A percentile compares a stretch with the other conserved stretches of the same genome.
Evolutionary conservation across 805 yeast genomes (phyloP).

Genomic region (Candida hungchunana): DNA sequence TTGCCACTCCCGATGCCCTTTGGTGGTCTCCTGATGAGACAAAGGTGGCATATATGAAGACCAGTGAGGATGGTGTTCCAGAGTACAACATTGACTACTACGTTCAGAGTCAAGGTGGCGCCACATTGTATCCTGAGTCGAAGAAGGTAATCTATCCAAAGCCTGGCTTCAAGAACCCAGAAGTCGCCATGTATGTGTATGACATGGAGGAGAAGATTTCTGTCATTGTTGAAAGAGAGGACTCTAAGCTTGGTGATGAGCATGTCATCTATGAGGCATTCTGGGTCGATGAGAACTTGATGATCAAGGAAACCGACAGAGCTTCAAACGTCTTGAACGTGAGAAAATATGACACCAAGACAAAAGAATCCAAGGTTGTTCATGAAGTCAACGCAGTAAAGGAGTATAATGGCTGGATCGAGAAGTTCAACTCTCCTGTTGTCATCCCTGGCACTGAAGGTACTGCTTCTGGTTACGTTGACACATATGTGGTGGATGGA

Average conservation of each 20-base stretch:
- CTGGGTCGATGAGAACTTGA: slow-evolving; percentile 54
- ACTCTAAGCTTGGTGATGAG: slow-evolving; percentile 35
- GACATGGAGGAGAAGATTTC: slow-evolving; percentile 34
- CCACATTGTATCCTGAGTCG: slow-evolving; percentile 55
- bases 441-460: slow-evolving; percentile 46
- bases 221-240: slow-evolving; percentile 23
- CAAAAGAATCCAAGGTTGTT: slow-evolving; percentile 33
- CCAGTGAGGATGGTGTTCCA: slow-evolving; percentile 71
- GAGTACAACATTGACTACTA: slow-evolving; percentile 69
- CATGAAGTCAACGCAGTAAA: slow-evolving; percentile 41
- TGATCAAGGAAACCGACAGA: slow-evolving; percentile 61
- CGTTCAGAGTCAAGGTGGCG: slow-evolving; percentile 43
- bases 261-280: slow-evolving; percentile 60
- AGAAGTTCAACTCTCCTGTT: slow-evolving; percentile 56
- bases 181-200: slow-evolving; percentile 48
- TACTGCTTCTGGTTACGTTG: slow-evolving; percentile 64
- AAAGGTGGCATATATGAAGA: slow-evolving; percentile 54
- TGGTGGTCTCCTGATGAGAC: slow-evolving; percentile 89
- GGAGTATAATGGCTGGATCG: slow-evolving; percentile 69
- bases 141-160: slow-evolving; percentile 71
- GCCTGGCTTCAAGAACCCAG: slow-evolving; percentile 75
- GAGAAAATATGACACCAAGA: slow-evolving; percentile 37
- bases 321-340: slow-evolving; percentile 60
- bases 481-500: slow-evolving; percentile 62
- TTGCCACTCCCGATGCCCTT: slow-evolving; percentile 60